phyloP scores from a whole-genome alignment of 495 filamentous ascomycete genomes.

The Penicillium herquei region DNA sequence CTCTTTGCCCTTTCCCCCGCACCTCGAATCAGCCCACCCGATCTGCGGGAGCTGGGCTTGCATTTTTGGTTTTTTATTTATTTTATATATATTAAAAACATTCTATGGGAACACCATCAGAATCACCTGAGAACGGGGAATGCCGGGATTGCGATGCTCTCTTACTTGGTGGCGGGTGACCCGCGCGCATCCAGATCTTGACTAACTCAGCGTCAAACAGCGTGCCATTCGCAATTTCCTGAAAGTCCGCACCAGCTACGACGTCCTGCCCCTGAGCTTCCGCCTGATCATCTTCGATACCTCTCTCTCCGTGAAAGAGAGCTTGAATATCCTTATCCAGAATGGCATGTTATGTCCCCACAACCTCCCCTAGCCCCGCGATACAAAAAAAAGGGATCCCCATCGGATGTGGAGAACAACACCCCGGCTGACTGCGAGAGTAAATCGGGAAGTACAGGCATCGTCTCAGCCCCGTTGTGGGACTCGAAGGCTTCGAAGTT shows the following conservation, averaged over 20 bases:
- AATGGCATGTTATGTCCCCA: constrained; percentile 64
- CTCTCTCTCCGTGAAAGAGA: constrained; percentile 92
- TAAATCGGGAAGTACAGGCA: constrained; percentile 58
- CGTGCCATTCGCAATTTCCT: constrained; percentile 92
- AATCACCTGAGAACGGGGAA: constrained; percentile 1
- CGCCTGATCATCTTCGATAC: constrained; percentile 96
- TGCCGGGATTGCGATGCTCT: constrained; percentile 14
- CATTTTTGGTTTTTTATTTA: neutral
- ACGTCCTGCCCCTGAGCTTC: constrained; percentile 97
- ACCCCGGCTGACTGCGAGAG: constrained; percentile 22
- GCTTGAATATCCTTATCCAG: constrained; percentile 91
- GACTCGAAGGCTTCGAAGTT: constrained; percentile 93
- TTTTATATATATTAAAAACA: constrained; percentile 1
- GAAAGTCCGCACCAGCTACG: constrained; percentile 94
- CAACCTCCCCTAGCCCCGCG: neutral
- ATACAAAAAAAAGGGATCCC: neutral
- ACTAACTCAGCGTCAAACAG: constrained; percentile 49
- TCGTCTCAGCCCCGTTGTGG: constrained; percentile 97
- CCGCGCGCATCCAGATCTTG: constrained; percentile 25
- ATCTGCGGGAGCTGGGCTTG: neutral
- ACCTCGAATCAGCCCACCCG: constrained; percentile 1
- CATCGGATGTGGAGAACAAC: constrained; percentile 6
- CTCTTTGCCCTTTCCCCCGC: constrained; percentile 3
- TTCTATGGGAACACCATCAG: constrained; percentile 10
- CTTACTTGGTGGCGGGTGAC: constrained; percentile 15